A percentile compares a stretch with the other conserved stretches of the same genome.
Evolutionary conservation across 129 eudicot genomes (phyloP).

Genomic region (Artemisia annua): DNA sequence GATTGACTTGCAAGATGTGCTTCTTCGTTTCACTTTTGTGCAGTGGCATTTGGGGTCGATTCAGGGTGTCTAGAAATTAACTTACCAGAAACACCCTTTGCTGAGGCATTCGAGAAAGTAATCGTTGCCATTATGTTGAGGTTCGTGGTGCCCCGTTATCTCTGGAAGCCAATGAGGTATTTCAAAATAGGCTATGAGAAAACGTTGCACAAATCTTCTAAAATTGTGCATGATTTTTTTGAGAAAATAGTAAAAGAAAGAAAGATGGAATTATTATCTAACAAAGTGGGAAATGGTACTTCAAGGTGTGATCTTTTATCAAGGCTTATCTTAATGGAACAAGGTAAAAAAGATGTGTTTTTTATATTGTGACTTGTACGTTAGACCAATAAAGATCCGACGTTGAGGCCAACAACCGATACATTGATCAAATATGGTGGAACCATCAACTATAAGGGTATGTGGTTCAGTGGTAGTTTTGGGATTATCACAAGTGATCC

Average conservation of each 20-base stretch:
- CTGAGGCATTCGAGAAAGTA: constrained; percentile 66
- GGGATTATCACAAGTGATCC: constrained; percentile 54
- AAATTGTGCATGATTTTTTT: constrained; percentile 53
- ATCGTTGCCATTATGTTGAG: constrained; percentile 44
- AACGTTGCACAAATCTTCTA: constrained; percentile 39
- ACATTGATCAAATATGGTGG: constrained; percentile 44
- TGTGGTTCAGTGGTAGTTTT: constrained; percentile 35
- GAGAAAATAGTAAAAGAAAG: constrained; percentile 52
- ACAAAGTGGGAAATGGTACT: constrained; percentile 1
- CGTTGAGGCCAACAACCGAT: too few species aligned
- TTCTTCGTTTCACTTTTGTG: constrained; percentile 63
- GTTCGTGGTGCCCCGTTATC: constrained; percentile 48
- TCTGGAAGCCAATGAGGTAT: constrained; percentile 56
- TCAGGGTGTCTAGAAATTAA: constrained; percentile 48
- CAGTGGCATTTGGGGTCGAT: constrained; percentile 57
- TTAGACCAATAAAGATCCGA: too few species aligned
- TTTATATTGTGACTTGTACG: too few species aligned
- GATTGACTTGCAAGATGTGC: constrained; percentile 57
- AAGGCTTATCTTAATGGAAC: constrained; percentile 45
- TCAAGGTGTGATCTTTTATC: constrained; percentile 51
- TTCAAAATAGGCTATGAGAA: constrained; percentile 50
- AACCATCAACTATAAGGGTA: constrained; percentile 42
- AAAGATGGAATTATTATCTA: constrained; percentile 35
- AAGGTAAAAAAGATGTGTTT: constrained; percentile 27
- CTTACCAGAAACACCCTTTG: constrained; percentile 54